A percentile compares a stretch with the other conserved stretches of the same genome.
phyloP scores from a whole-genome alignment of 2,329 filamentous ascomycete genomes.

The Colletotrichum lini region DNA sequence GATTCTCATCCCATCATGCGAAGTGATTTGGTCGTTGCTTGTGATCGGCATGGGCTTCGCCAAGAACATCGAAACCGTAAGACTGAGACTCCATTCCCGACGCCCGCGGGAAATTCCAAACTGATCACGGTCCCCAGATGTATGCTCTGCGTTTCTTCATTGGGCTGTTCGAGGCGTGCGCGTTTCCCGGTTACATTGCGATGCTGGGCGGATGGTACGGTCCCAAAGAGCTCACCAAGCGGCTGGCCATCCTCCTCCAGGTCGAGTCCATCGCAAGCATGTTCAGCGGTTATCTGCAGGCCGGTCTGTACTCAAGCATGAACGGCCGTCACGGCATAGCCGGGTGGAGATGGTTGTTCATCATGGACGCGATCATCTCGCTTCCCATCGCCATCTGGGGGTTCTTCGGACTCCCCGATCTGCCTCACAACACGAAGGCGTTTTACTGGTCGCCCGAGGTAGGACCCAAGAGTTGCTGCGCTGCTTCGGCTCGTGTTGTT shows the following conservation, averaged over 20 bases:
- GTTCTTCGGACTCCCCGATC: constrained; percentile 44
- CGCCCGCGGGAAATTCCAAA: too few relatives aligned
- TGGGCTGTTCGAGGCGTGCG: constrained; percentile 56
- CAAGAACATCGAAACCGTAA: constrained; percentile 45
- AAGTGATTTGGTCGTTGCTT: constrained; percentile 45
- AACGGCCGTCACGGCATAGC: constrained; percentile 51
- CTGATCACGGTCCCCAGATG: constrained; percentile 47
- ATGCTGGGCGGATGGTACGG: constrained; percentile 62
- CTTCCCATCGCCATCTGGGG: constrained; percentile 46
- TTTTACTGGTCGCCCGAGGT: constrained; percentile 40
- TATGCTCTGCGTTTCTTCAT: constrained; percentile 61
- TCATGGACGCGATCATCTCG: constrained; percentile 53
- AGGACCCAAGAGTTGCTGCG: neutral
- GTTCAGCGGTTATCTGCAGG: constrained; percentile 71
- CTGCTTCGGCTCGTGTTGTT: neutral
- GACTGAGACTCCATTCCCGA: neutral
- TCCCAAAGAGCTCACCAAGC: constrained; percentile 61
- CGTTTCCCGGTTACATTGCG: constrained; percentile 46
- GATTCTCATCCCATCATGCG: constrained; percentile 47
- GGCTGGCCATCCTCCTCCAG: constrained; percentile 63
- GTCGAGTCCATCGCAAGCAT: constrained; percentile 67
- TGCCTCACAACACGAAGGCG: constrained; percentile 39
- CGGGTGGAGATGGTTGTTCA: constrained; percentile 58
- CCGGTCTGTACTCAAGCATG: constrained; percentile 62
- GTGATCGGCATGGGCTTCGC: constrained; percentile 42